phyloP scores from a whole-genome alignment of 108 stramenopile species.

The Skeletonema menzelii region DNA sequence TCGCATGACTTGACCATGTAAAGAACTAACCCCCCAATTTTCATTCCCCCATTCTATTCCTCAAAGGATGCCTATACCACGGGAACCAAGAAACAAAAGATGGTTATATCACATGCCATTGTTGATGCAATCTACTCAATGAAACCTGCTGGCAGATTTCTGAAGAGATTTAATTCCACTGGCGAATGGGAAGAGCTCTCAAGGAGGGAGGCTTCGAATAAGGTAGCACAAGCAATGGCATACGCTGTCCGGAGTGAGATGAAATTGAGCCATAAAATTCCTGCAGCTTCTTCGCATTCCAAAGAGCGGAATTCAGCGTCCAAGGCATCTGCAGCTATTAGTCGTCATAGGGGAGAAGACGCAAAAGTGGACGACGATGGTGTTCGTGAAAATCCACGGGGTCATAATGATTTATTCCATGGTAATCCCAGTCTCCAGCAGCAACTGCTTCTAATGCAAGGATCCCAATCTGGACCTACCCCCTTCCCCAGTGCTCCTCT shows the following conservation, averaged over 20 bases:
- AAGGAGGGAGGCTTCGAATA: constrained; percentile 64
- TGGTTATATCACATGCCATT: constrained; percentile 61
- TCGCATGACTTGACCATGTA: background rate
- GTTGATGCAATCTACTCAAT: constrained; percentile 58
- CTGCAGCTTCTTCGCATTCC: background rate
- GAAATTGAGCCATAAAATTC: background rate
- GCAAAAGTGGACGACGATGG: background rate
- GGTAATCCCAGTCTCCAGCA: background rate
- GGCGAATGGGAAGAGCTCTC: constrained; percentile 62
- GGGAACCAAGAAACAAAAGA: constrained; percentile 66
- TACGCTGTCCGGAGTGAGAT: background rate
- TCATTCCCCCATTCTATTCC: background rate
- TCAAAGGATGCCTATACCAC: constrained; percentile 59
- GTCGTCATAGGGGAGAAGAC: background rate
- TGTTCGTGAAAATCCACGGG: background rate
- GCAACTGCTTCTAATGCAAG: background rate
- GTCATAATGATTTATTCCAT: background rate
- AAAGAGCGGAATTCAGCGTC: background rate
- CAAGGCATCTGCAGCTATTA: background rate
- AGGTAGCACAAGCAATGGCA: constrained; percentile 58
- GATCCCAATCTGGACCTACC: background rate
- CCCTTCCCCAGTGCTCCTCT: background rate
- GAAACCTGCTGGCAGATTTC: constrained; percentile 60
- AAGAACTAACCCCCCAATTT: background rate
- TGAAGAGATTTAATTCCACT: constrained; percentile 6